Base-by-base conservation (phyloP, 2,329 filamentous ascomycete species). In the Pochonia chlamydosporia region DNA sequence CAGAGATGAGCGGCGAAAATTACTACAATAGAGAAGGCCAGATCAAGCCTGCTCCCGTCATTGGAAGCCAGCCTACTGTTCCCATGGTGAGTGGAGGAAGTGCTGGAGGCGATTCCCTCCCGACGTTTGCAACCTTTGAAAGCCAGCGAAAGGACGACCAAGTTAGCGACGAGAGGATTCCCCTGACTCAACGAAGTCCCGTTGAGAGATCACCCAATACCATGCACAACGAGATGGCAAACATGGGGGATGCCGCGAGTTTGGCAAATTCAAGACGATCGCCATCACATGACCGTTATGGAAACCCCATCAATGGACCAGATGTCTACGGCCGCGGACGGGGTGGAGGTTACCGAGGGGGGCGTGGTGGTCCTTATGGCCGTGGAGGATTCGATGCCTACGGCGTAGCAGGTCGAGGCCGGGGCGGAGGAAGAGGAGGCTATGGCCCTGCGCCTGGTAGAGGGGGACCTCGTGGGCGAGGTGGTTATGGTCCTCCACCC, bases 1-100 rank as follows among this genome's bases (percentile, higher is more conserved):
- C 91, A 7, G 91, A 97, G 63, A 97, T 97, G 91, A 97, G 88
- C 63, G 92, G 92, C 24, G 84, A 93, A 59, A 93, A 91, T 61
- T 96, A 86, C 64, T 96, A 95, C 67, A 86, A 84, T 59, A 78
- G 84, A 49, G 81, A 85, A 65, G 76, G 72, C 31, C 75, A 80
- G 51, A 68, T 72, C 43, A 76, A 81, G 51, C 62, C 73, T 30
- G 58, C 67, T 33, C 63, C 68, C 3, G 63, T 68, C 2, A 51
- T 59, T 40, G 62, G 69, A 26, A 68, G 74, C 52, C 76, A 85
- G 52, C 78, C 82, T 7, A 81, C 80, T 18, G 68, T 82, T 45
- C 77, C 82, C 8, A 68, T 78, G 40, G 64, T 81, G 20, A 77
- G 77, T 59, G 76, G 77, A 39, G 73, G 73, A 35, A 76, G 80